Evolutionary conservation across 768 basidiomycete species (phyloP).

Genomic region (Lyophyllum semitale): DNA sequence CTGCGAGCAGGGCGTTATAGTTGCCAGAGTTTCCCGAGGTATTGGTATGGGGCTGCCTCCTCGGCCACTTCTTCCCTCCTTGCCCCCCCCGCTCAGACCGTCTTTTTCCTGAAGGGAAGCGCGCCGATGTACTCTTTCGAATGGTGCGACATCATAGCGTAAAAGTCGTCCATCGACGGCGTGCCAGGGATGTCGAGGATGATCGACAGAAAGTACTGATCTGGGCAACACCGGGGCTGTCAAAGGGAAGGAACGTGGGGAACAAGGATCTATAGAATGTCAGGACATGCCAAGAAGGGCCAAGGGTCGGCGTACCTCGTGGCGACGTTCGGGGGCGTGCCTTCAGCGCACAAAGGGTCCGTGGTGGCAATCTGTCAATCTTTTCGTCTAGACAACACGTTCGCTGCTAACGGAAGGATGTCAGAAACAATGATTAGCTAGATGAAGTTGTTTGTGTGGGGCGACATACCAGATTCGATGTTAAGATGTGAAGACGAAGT

Average conservation of each 20-base stretch:
- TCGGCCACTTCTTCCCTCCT: constrained; percentile 32
- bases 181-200: constrained; percentile 96
- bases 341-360: too few relatives aligned
- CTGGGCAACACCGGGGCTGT: too few relatives aligned
- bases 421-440: too few relatives aligned
- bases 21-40: constrained; percentile 21
- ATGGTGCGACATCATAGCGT: constrained; percentile 81
- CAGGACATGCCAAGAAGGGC: not conserved
- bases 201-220: too few relatives aligned
- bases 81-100: constrained; percentile 25
- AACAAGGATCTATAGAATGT: constrained; percentile 66
- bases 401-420: too few relatives aligned
- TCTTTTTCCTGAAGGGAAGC: constrained; percentile 63
- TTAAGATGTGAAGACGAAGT: too few relatives aligned
- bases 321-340: constrained; percentile 77
- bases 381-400: too few relatives aligned
- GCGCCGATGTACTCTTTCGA: constrained; percentile 88
- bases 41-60: constrained; percentile 32
- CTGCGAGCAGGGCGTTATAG: constrained; percentile 44
- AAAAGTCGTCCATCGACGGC: constrained; percentile 90
- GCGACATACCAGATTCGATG: too few relatives aligned
- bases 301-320: constrained; percentile 58
- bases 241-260: constrained; percentile 98
- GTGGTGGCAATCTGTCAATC: too few relatives aligned
- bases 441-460: too few relatives aligned